Conservation (phyloP, 176 grass and related monocot species). For the Coix lacrymajobi region DNA sequence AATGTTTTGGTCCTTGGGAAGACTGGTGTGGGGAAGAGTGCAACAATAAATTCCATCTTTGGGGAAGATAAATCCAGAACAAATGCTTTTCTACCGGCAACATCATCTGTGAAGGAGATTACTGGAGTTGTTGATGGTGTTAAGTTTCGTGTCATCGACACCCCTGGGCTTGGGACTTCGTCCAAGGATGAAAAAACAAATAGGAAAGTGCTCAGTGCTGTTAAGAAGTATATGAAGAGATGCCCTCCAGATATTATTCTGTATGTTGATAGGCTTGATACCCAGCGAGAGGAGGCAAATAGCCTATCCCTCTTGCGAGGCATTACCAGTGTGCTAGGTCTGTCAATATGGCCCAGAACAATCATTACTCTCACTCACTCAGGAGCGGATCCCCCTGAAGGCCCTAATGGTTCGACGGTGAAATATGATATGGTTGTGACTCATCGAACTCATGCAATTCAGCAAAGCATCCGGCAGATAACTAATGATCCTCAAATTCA, state of each 20-base stretch:
- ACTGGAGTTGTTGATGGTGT: slow-evolving; percentile 67
- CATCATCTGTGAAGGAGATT: slow-evolving; percentile 53
- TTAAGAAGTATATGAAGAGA: slow-evolving; percentile 77
- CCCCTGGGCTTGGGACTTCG: slow-evolving; percentile 67
- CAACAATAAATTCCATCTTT: slow-evolving; percentile 90
- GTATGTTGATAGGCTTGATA: slow-evolving; percentile 88
- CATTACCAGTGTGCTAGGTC: slow-evolving; percentile 73
- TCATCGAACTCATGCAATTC: slow-evolving; percentile 53
- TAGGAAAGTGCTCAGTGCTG: slow-evolving; percentile 60
- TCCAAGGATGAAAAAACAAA: slow-evolving; percentile 64
- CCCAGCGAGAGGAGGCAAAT: slow-evolving; percentile 48
- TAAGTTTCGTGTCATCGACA: slow-evolving; percentile 71
- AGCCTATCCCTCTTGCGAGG: slow-evolving; percentile 49
- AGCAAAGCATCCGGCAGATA: slow-evolving; percentile 61
- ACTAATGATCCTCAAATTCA: slow-evolving; percentile 48
- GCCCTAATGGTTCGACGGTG: slow-evolving; percentile 61
- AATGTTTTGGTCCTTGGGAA: slow-evolving; percentile 91
- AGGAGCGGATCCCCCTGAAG: slow-evolving; percentile 66
- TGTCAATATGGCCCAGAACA: slow-evolving; percentile 59
- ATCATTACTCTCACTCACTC: slow-evolving; percentile 83
- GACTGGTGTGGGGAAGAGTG: slow-evolving; percentile 87
- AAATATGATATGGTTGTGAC: slow-evolving; percentile 59
- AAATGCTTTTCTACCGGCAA: slow-evolving; percentile 64
- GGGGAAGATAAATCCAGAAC: slow-evolving; percentile 63
- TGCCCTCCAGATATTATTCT: slow-evolving; percentile 73